Conservation (phyloP, 1,139 yeast genomes). For the Blastobotrys serpentis region DNA sequence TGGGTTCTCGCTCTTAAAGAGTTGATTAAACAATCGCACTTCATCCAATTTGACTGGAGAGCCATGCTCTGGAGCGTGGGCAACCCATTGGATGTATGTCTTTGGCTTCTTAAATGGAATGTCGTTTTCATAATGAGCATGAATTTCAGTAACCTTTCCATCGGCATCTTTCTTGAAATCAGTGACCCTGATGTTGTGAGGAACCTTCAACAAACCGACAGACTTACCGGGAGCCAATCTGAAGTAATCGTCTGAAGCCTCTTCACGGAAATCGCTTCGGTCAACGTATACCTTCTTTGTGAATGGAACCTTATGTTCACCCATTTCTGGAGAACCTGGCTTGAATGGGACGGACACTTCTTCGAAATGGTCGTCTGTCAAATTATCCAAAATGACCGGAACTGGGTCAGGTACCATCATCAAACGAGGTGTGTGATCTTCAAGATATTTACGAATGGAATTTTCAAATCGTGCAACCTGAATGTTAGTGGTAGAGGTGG, state of each 20-base stretch:
- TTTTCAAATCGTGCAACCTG: slow-evolving; percentile 88
- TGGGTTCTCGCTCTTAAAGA: slow-evolving; percentile 92
- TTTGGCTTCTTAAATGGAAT: slow-evolving; percentile 71
- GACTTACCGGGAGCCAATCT: slow-evolving; percentile 92
- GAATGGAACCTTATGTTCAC: slow-evolving; percentile 75
- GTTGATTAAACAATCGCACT: slow-evolving; percentile 82
- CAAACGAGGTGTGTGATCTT: slow-evolving; percentile 88
- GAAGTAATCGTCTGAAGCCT: slow-evolving; percentile 59
- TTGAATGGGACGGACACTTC: slow-evolving; percentile 79
- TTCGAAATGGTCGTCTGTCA: slow-evolving; percentile 71
- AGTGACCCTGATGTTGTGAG: slow-evolving; percentile 74
- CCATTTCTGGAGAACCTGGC: slow-evolving; percentile 74
- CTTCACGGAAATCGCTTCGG: slow-evolving; percentile 78
- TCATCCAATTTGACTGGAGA: slow-evolving; percentile 68
- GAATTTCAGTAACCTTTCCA: slow-evolving; percentile 68
- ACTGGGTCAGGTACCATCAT: slow-evolving; percentile 92
- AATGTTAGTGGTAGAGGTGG: slow-evolving; percentile 88
- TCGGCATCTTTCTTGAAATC: slow-evolving; percentile 57
- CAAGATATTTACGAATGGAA: slow-evolving; percentile 82
- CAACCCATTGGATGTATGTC: slow-evolving; percentile 97
- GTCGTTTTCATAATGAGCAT: slow-evolving; percentile 77
- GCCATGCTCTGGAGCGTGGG: slow-evolving; percentile 56
- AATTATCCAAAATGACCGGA: slow-evolving; percentile 77
- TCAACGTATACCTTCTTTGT: slow-evolving; percentile 79
- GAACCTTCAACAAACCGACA: slow-evolving; percentile 94